Evolutionary conservation across 2,329 filamentous ascomycete species (phyloP), one percentile per base, ranked within the genome.

Genomic region (Didymella arachidicola): DNA sequence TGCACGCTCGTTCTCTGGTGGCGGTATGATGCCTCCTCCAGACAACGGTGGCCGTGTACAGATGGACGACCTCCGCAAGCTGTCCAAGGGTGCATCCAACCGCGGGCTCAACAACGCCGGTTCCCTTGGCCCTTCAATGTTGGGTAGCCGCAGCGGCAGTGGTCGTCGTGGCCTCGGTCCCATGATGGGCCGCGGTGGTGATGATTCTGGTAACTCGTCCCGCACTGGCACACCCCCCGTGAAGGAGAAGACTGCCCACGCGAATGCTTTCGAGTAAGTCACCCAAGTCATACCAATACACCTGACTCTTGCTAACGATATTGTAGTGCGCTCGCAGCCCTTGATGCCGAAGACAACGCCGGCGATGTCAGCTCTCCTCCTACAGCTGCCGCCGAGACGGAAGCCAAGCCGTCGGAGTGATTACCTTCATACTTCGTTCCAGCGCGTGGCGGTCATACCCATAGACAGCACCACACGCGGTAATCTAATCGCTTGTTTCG

Each of bases 201-300:
- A 96, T 71, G 93, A 96, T 69, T 97, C 93, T 61, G 91, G 87
- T 69, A 87, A 89, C 67, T 96, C 92, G 54, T 97, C 93, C 60
- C 89, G 95, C 68, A 96, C 92, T 55, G 92, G 91, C 70, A 98
- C 94, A 47, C 93, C 93, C 54, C 91, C 93, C 44, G 83, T 83
- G 70, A 86, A 87, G 70, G 83, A 85, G 69, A 83, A 84, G 72
- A 89, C 87, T 59, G 90, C 90, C 30, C 75, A 79, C 73, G 87
- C 89, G 68, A 99, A 99, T 83, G 89, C 93, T 69, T 99, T 97
- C 82, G 94, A 92, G 93, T 97, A 87, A 84, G 89, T 68, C 38
- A 27, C 3, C 12, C 6, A 5, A 19, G 10, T 36, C 10, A 16
- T 14, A 3, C 16, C 32, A 19, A 10, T 12, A 14, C 1, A 48